Conservation (phyloP, 75 land plant species). For the Larix kaempferi region DNA sequence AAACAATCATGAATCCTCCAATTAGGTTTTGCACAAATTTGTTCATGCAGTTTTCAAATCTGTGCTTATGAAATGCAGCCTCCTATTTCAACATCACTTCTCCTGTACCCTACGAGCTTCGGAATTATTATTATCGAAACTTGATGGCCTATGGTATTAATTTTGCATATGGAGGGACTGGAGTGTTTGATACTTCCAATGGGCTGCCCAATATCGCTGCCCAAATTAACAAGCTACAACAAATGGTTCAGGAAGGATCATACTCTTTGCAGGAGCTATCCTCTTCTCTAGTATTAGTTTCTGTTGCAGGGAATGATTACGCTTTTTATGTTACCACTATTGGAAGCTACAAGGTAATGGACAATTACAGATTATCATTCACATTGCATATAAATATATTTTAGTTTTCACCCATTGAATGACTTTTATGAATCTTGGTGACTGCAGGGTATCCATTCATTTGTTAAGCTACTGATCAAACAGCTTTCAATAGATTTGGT, state of each 20-base stretch:
- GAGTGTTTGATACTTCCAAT: constrained; percentile 18
- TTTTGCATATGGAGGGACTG: constrained; percentile 25
- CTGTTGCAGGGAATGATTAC: constrained; percentile 55
- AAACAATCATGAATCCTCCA: not conserved
- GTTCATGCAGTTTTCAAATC: not conserved
- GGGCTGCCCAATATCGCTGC: constrained; percentile 6
- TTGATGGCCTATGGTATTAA: constrained; percentile 12
- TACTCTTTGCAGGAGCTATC: constrained; percentile 1
- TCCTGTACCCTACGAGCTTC: not conserved
- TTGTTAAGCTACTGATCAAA: constrained; percentile 24
- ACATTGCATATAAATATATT: no score
- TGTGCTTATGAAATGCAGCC: not conserved
- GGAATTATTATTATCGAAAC: constrained; percentile 3
- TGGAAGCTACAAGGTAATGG: constrained; percentile 1
- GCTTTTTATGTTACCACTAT: constrained; percentile 4
- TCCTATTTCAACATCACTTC: not conserved
- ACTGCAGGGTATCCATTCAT: constrained; percentile 1
- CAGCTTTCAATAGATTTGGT: constrained; percentile 31
- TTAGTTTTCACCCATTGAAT: no score
- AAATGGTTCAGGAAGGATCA: not conserved
- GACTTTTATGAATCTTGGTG: no score
- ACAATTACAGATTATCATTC: no score
- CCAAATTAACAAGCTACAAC: constrained; percentile 16
- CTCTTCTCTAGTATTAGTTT: constrained; percentile 36
- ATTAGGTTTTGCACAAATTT: not conserved